phyloP scores from a whole-genome alignment of 1,284 basidiomycete genomes.

The Sanghuangporus baumii region DNA sequence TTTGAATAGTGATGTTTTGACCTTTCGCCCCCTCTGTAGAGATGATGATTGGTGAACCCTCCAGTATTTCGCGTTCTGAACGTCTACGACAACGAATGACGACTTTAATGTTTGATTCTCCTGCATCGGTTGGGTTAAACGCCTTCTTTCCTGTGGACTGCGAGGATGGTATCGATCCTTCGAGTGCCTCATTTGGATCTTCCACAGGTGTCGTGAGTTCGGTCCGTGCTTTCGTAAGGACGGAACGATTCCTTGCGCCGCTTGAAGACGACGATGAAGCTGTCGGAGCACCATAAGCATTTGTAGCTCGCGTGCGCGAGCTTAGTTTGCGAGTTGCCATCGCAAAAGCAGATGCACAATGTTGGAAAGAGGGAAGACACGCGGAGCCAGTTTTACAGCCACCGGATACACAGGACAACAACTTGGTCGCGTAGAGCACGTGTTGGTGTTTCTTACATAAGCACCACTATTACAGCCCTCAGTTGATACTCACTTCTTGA shows the following conservation, averaged over 20 bases:
- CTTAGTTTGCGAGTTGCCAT: conserved; percentile 17
- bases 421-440: conserved; percentile 6
- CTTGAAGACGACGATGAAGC: conserved; percentile 5
- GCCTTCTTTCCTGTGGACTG: conserved; percentile 13
- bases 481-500: background rate
- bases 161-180: conserved; percentile 2
- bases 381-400: background rate
- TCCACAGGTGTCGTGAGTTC: conserved; percentile 25
- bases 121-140: conserved; percentile 33
- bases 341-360: background rate
- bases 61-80: conserved; percentile 77
- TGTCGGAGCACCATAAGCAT: conserved; percentile 22
- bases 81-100: conserved; percentile 80
- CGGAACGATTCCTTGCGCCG: conserved; percentile 26
- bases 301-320: conserved; percentile 12
- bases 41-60: conserved; percentile 80
- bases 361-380: background rate
- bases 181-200: conserved; percentile 16
- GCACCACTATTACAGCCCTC: background rate
- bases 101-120: conserved; percentile 83
- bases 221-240: conserved; percentile 28
- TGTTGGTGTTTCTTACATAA: conserved; percentile 3
- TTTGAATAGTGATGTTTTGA: conserved; percentile 77
- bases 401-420: background rate
- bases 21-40: conserved; percentile 67